Conservation (phyloP, 805 yeast genomes). For the Candida ipomoeae region DNA sequence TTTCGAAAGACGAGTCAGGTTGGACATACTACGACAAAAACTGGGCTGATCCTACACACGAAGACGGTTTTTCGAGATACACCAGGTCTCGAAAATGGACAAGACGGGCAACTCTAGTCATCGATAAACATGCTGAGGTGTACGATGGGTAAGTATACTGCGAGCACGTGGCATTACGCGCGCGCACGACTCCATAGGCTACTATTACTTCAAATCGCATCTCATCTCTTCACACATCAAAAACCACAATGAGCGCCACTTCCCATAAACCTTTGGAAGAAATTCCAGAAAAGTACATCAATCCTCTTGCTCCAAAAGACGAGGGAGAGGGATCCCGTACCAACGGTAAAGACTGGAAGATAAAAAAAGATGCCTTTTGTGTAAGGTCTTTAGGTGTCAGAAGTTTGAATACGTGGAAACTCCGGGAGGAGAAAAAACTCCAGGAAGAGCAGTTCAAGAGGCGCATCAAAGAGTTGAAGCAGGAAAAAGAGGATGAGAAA, state of each 20-base stretch:
- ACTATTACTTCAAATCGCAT: conserved; percentile 3
- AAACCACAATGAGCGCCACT: conserved; percentile 28
- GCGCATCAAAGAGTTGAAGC: conserved; percentile 67
- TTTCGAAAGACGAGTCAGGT: conserved; percentile 39
- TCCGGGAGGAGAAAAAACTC: conserved; percentile 60
- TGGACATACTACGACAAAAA: conserved; percentile 53
- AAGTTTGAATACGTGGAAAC: conserved; percentile 52
- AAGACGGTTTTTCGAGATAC: conserved; percentile 46
- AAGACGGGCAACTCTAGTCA: conserved; percentile 40
- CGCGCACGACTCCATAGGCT: conserved; percentile 3
- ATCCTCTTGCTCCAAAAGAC: conserved; percentile 33
- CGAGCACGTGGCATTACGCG: conserved; percentile 1
- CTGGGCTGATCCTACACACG: conserved; percentile 41
- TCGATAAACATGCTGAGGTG: conserved; percentile 19
- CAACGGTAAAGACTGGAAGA: conserved; percentile 74
- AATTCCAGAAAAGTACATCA: conserved; percentile 33
- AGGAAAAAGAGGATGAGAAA: conserved; percentile 66
- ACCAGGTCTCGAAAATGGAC: conserved; percentile 52
- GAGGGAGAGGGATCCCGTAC: conserved; percentile 46
- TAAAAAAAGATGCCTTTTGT: conserved; percentile 62
- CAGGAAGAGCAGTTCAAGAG: conserved; percentile 65
- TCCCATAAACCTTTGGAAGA: conserved; percentile 26
- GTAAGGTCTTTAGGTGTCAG: conserved; percentile 56
- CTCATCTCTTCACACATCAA: conserved; percentile 4
- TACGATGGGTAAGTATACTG: conserved; percentile 4